Evolutionary conservation across 768 basidiomycete genomes (phyloP).

Genomic region (Rhodotorula kratochvilovae): DNA sequence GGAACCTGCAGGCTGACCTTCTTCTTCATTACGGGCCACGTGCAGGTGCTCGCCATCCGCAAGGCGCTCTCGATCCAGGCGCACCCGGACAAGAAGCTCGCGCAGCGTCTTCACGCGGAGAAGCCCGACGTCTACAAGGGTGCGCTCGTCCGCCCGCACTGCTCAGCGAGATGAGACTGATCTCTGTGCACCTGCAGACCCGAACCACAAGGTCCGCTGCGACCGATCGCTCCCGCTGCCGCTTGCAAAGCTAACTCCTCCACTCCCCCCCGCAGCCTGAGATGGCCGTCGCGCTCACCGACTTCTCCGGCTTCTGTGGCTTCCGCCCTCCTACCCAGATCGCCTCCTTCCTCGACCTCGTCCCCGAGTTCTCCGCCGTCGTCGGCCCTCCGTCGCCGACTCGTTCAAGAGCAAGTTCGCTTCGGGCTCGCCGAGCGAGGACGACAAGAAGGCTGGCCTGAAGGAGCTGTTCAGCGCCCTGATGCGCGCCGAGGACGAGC

Average conservation of each 20-base stretch:
- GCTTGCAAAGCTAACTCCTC: neutral
- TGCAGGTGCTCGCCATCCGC: constrained; percentile 62
- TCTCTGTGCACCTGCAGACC: constrained; percentile 53
- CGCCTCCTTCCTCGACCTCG: constrained; percentile 59
- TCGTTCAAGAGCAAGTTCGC: constrained; percentile 57
- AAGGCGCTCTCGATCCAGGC: constrained; percentile 88
- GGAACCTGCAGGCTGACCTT: neutral
- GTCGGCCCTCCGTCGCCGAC: constrained; percentile 53
- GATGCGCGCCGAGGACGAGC: constrained; percentile 66
- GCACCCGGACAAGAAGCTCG: constrained; percentile 81
- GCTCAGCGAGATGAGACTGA: neutral
- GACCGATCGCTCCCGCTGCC: too few relatives aligned
- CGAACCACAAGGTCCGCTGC: constrained; percentile 70
- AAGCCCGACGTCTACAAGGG: constrained; percentile 88
- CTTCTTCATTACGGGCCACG: constrained; percentile 51
- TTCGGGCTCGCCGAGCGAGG: constrained; percentile 49
- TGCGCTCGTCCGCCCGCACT: constrained; percentile 46
- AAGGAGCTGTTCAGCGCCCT: constrained; percentile 71
- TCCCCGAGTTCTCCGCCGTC: constrained; percentile 72
- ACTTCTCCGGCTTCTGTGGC: constrained; percentile 84
- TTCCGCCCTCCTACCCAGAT: constrained; percentile 78
- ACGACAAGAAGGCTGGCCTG: constrained; percentile 50
- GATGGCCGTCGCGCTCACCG: constrained; percentile 93
- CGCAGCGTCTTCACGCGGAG: constrained; percentile 62
- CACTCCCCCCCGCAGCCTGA: constrained; percentile 58